Evolutionary conservation across 1,139 yeast genomes (phyloP).

Genomic region (Debaryomyces robertsiae): DNA sequence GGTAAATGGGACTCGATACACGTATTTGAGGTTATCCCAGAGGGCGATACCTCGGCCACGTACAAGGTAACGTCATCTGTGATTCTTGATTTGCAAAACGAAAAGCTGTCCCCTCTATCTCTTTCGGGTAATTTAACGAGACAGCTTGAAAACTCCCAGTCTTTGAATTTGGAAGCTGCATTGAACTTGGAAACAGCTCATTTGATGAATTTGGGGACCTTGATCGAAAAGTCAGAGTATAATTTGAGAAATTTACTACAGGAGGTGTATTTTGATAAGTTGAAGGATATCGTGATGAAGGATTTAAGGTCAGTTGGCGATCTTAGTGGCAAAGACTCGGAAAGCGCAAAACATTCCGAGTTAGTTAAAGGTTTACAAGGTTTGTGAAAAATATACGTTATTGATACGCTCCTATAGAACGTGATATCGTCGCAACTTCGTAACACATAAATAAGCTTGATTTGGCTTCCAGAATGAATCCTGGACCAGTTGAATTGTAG

Average conservation of each 20-base stretch:
- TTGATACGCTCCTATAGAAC: conserved; percentile 3
- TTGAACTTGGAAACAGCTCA: conserved; percentile 60
- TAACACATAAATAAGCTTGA: no score
- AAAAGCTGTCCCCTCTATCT: conserved; percentile 39
- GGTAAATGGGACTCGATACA: conserved; percentile 93
- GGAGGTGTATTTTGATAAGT: conserved; percentile 94
- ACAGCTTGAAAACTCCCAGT: conserved; percentile 60
- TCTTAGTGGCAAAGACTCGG: conserved; percentile 39
- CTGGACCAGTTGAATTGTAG: no score
- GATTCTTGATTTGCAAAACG: conserved; percentile 63
- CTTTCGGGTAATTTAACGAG: conserved; percentile 86
- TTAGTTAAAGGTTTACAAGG: conserved; percentile 52
- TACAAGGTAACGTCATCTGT: conserved; percentile 89
- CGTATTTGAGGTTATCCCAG: conserved; percentile 75
- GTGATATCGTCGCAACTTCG: no score
- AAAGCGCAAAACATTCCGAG: conserved; percentile 48
- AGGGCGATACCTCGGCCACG: conserved; percentile 47
- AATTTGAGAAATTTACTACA: conserved; percentile 85
- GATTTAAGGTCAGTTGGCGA: conserved; percentile 66
- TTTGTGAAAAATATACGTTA: conserved; percentile 17
- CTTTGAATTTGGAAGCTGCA: conserved; percentile 40
- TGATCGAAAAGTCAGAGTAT: conserved; percentile 87
- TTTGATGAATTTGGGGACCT: conserved; percentile 78
- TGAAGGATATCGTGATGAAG: conserved; percentile 72
- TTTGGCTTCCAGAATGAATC: no score